Base-by-base conservation (phyloP, 2,329 filamentous ascomycete species). In the Thelonectria discophora region DNA sequence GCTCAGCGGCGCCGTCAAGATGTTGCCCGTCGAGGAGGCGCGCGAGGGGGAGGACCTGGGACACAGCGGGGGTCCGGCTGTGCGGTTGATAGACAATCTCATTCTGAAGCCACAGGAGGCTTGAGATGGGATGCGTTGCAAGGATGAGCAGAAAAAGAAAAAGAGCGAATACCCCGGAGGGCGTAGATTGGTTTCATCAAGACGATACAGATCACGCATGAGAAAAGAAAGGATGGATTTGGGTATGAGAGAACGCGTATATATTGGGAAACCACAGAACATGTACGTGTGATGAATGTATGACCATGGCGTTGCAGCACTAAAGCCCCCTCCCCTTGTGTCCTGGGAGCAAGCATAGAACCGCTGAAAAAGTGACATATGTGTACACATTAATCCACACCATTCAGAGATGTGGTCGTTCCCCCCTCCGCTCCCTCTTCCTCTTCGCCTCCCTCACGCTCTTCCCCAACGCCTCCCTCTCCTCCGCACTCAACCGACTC, bases 11-110 rank as follows among this genome's bases (percentile, higher is more conserved):
- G 95, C 95, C 0, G 82, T 99, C 60, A 95, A 92, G 79, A 97
- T 99, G 90, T 75, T 92, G 47, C 91, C 93, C 0, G 81, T 97
- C 2, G 91, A 96, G 73, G 83, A 86, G 53, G 83, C 89, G 1
- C 83, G 82, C 50, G 79, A 86, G 6, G 91, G 85, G 0, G 94
- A 98, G 75, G 88, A 93, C 66, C 77, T 94, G 24, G 93, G 93
- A 3, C 87, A 87, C 63, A 84, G 86, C 57, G 89, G 88, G 3
- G 89, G 90, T 1, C 91, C 92, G 15, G 76, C 88, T 1, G 95
- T 99, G 49, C 84, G 95, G 64, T 80, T 99, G 77, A 97, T 99
- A 75, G 95, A 99, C 74, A 99, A 99, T 73, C 89, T 98, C 66
- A 89, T 97, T 56, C 75, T 94, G 34, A 79, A 83, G 68, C 81